A percentile compares a stretch with the other conserved stretches of the same genome.
Evolutionary conservation across 169 alveolate genomes (phyloP).

Genomic region (Cyclospora cayetanensis): DNA sequence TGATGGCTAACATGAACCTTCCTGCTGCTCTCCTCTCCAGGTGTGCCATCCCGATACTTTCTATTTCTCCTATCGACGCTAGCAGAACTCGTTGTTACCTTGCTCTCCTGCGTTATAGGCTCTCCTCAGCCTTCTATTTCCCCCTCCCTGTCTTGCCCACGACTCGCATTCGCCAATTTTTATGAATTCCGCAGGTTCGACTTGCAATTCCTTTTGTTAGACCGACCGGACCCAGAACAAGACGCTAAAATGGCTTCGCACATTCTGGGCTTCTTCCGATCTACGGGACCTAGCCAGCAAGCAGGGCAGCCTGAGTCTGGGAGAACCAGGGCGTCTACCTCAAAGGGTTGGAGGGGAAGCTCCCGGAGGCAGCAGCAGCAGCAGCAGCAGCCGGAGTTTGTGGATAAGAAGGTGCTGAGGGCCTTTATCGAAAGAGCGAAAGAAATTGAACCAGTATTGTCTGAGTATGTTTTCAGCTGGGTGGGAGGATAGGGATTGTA

Average conservation of each 20-base stretch:
- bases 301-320: background rate
- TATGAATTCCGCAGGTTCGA: no score
- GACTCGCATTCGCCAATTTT: no score
- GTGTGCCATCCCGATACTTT: background rate
- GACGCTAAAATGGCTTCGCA: constrained; percentile 82
- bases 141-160: no score
- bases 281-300: background rate
- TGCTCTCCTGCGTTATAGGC: no score
- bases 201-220: constrained; percentile 78
- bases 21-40: constrained; percentile 94
- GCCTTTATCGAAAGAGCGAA: constrained; percentile 65
- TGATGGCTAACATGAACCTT: constrained; percentile 97
- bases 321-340: background rate
- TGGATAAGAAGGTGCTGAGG: constrained; percentile 46
- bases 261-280: constrained; percentile 73
- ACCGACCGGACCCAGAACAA: constrained; percentile 75
- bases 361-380: background rate
- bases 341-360: background rate
- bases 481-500: no score
- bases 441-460: constrained; percentile 34
- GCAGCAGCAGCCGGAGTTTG: constrained; percentile 4
- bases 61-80: background rate
- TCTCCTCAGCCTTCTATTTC: no score
- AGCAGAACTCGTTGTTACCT: no score
- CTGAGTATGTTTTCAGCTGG: constrained; percentile 13